Percentiles rank a stretch among this genome's conserved stretches.
These are phyloP conservation scores for Yamadazyma nakazawae DNA, from an alignment of 805 yeast genomes.

Conservation along the genomic window DNA sequence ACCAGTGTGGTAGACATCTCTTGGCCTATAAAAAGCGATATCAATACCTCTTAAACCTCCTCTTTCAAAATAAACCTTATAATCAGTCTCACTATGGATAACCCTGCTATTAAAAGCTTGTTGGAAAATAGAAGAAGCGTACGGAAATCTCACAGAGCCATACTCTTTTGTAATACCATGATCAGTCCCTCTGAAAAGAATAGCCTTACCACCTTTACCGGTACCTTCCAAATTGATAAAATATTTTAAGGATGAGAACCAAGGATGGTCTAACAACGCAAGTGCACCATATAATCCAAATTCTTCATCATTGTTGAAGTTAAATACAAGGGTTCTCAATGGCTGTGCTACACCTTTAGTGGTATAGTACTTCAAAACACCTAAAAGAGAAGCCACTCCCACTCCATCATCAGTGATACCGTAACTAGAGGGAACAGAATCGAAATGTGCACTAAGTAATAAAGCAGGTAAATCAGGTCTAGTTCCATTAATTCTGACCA, in stretches of 20 bases:
- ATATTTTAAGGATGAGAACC: conserved; percentile 58
- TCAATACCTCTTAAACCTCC: conserved; percentile 80
- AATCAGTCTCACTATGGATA: conserved; percentile 82
- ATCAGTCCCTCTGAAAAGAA: conserved; percentile 82
- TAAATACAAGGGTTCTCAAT: conserved; percentile 68
- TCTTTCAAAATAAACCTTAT: conserved; percentile 59
- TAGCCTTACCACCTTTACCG: conserved; percentile 85
- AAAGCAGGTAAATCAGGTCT: conserved; percentile 60
- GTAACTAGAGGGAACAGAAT: conserved; percentile 79
- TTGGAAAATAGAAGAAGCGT: conserved; percentile 77
- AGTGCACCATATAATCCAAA: conserved; percentile 82
- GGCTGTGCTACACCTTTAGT: conserved; percentile 46
- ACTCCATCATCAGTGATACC: conserved; percentile 94
- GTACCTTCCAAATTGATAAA: conserved; percentile 89
- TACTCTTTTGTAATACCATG: conserved; percentile 61
- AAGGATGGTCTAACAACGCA: conserved; percentile 67
- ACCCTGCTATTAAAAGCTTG: conserved; percentile 76
- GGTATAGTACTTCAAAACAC: conserved; percentile 52
- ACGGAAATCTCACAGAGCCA: conserved; percentile 59
- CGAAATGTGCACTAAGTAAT: conserved; percentile 81
- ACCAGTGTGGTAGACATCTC: conserved; percentile 78
- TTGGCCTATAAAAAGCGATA: conserved; percentile 83
- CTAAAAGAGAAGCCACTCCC: conserved; percentile 80
- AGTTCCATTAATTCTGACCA: conserved; percentile 70
- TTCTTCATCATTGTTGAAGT: conserved; percentile 88